Percentiles rank a stretch among this genome's conserved stretches.
phyloP scores from a whole-genome alignment of 1,284 basidiomycete genomes.

The Sphaerobolus stellatus region DNA sequence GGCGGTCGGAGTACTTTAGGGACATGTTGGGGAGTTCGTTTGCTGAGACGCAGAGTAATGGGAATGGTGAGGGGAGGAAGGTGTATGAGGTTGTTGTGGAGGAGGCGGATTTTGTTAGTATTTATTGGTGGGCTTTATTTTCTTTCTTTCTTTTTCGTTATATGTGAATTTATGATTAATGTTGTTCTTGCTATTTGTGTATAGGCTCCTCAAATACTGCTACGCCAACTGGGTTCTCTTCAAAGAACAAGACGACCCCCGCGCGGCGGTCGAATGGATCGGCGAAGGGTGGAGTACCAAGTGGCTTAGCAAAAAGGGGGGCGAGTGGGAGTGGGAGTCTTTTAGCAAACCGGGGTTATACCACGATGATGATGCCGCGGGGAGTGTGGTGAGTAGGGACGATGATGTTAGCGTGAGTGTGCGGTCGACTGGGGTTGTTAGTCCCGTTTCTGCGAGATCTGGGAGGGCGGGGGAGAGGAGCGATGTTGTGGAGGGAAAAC shows the following conservation, averaged over 20 bases:
- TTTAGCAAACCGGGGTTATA: conserved; percentile 43
- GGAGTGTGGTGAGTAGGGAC: conserved; percentile 27
- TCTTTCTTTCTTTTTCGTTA: background rate
- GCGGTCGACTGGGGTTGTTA: background rate
- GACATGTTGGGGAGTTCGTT: conserved; percentile 77
- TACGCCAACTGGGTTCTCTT: conserved; percentile 76
- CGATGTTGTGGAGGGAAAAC: conserved; percentile 3
- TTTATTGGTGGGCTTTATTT: conserved; percentile 33
- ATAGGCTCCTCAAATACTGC: conserved; percentile 80
- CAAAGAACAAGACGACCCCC: conserved; percentile 64
- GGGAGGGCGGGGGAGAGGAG: background rate
- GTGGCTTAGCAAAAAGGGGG: conserved; percentile 49
- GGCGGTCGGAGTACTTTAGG: conserved; percentile 77
- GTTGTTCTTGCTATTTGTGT: conserved; percentile 27
- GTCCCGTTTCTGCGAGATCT: background rate
- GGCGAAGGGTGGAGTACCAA: conserved; percentile 63
- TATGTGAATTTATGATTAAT: background rate
- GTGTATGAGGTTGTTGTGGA: conserved; percentile 70
- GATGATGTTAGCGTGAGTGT: conserved; percentile 47
- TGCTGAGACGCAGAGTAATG: conserved; percentile 47
- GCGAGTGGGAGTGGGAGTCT: conserved; percentile 71
- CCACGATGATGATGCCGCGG: conserved; percentile 31
- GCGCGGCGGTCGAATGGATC: conserved; percentile 59
- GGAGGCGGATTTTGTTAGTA: conserved; percentile 79
- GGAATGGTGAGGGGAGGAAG: conserved; percentile 50